Evolutionary conservation across 31 red algal species (phyloP), one percentile per base, ranked within the genome.

Genomic region (Bonnemaisonia californica): DNA sequence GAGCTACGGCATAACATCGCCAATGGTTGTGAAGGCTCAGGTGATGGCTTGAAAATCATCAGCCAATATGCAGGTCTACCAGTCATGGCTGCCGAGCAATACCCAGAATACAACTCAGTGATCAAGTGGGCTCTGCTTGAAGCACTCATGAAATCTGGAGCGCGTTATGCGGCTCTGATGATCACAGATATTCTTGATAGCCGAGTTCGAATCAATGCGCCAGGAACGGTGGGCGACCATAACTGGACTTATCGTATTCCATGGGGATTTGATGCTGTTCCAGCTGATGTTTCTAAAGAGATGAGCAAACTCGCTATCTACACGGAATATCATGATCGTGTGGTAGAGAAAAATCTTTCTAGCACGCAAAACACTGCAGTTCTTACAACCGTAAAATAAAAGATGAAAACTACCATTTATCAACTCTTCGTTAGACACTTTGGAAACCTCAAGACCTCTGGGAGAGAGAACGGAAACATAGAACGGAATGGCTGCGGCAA

Each of bases 91-190:
- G n/a, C 18, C 62, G 62, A 66, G 12, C 19, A 66, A 30, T 13
- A 66, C 13, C n/a, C 18, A 21, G 62, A 66, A 13, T 66, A 66
- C 28, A 30, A 66, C 28, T 21, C 62, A 27, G 27, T 27, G 27
- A 27, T 66, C 28, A 66, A 66, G 27, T 66, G 62, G 62, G n/a
- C 62, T 12, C 62, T 66, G n/a, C 13, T 66, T 12, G 27, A 21
- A 13, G 12, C 62, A 27, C 62, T 66, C 16, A 13, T 66, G n/a
- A 30, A 30, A 21, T 27, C 62, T 66, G n/a, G 62, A 13, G 18
- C 62, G 18, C 62, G 62, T 26, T 66, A 66, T 30, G 62, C 62
- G 19, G 62, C 62, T 30, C 62, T 66, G n/a, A 66, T 66, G 62
- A 66, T 66, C 62, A 66, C 62, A 13, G 62, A 66, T 21, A 21